A percentile compares a stretch with the other conserved stretches of the same genome.
These are phyloP conservation scores for Phialemoniopsis sp. DNA, from an alignment of 2,329 filamentous ascomycete genomes.

Conservation along the genomic window DNA sequence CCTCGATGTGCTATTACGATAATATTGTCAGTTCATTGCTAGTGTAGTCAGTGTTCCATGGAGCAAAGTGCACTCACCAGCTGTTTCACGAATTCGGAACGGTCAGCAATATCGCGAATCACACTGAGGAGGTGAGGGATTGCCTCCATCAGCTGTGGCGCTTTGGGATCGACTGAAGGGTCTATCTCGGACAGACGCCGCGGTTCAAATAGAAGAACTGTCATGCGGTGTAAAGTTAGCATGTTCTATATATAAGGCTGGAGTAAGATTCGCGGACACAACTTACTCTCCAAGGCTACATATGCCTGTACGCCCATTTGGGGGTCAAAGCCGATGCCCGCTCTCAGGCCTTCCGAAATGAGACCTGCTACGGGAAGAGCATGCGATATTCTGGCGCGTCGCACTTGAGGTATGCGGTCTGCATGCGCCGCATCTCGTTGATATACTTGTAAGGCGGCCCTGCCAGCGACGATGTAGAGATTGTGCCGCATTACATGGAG, in stretches of 20 bases:
- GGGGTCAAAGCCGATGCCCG: slow-evolving; percentile 5
- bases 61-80: too few species aligned
- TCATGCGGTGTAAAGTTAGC: not conserved
- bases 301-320: slow-evolving; percentile 10
- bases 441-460: slow-evolving; percentile 6
- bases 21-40: not conserved
- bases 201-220: slow-evolving; percentile 10
- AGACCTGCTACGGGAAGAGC: slow-evolving; percentile 9
- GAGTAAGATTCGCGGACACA: not conserved
- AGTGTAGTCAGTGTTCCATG: not conserved
- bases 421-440: not conserved
- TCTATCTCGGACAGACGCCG: slow-evolving; percentile 8
- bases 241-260: too few species aligned
- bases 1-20: slow-evolving; percentile 6
- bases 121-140: slow-evolving; percentile 5
- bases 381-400: slow-evolving; percentile 6
- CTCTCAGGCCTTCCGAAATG: slow-evolving; percentile 5
- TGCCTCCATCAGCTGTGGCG: slow-evolving; percentile 5
- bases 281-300: slow-evolving; percentile 9
- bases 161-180: slow-evolving; percentile 6
- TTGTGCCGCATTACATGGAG: slow-evolving; percentile 10
- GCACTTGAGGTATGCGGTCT: slow-evolving; percentile 3
- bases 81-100: slow-evolving; percentile 8
- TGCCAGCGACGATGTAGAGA: slow-evolving; percentile 7
- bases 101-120: slow-evolving; percentile 4